A percentile compares a stretch with the other conserved stretches of the same genome.
Conservation (phyloP, 768 basidiomycete genomes). For the Calocera viscosa region DNA sequence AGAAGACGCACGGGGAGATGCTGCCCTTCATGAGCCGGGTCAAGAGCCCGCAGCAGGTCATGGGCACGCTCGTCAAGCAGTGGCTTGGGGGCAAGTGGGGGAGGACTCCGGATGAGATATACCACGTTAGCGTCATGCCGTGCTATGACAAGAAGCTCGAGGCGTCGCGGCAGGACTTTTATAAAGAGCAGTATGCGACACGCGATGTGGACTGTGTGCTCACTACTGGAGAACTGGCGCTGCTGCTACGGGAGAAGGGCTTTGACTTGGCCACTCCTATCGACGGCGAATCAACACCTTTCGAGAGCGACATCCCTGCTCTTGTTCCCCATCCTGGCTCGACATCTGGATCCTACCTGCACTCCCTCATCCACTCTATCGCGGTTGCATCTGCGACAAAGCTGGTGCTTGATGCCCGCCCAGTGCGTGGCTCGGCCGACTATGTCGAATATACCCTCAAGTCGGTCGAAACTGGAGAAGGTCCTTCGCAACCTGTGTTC, state of each 20-base stretch:
- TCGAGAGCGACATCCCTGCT: constrained; percentile 43
- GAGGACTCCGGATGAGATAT: constrained; percentile 70
- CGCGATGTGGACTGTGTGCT: constrained; percentile 95
- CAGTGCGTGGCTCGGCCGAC: constrained; percentile 52
- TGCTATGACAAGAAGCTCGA: constrained; percentile 99
- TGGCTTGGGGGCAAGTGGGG: constrained; percentile 64
- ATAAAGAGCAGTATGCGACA: constrained; percentile 64
- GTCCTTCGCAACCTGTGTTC: constrained; percentile 56
- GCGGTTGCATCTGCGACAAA: constrained; percentile 32
- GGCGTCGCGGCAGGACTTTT: constrained; percentile 89
- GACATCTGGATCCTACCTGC: constrained; percentile 85
- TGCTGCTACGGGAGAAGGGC: constrained; percentile 67
- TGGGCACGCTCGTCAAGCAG: constrained; percentile 85
- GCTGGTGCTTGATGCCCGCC: constrained; percentile 41
- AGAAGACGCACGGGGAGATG: constrained; percentile 92
- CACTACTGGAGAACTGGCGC: constrained; percentile 86
- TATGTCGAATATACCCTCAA: constrained; percentile 60
- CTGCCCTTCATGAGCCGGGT: constrained; percentile 76
- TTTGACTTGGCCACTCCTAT: constrained; percentile 61
- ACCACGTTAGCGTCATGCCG: constrained; percentile 96
- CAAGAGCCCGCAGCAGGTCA: constrained; percentile 88
- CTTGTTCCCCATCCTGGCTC: constrained; percentile 68
- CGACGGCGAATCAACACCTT: constrained; percentile 32
- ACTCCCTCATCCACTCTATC: constrained; percentile 55
- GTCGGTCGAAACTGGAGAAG: constrained; percentile 23